Base-by-base conservation (phyloP, 768 basidiomycete genomes). In the Panus rudis region DNA sequence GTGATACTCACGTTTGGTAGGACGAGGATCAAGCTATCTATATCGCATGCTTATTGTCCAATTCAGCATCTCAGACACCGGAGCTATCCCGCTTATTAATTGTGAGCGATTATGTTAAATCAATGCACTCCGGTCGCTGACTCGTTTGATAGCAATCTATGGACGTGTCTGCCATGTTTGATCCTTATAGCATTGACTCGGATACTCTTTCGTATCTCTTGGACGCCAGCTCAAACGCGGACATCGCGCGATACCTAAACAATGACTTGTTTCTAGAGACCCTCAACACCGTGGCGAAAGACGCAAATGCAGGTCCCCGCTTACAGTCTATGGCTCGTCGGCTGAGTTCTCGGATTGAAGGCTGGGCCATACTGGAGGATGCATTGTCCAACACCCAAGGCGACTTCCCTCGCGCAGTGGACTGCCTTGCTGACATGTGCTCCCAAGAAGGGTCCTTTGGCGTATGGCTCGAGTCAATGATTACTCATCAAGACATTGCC, bases 391-490 rank as follows among this genome's bases (percentile, higher is more conserved):
- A 77, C 50, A 58, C 71, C 0, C 65, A 67, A 2, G 75, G 69
- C 11, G 67, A 84, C 47, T 79, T 81, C 52, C 41, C 52, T 1
- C 58, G 58, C 5, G 69, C 76, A n/a, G 70, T 69, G 12, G 57
- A 48, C 4, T 70, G 81, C 52, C 59, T 89, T 19, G 73, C 71
- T 47, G 80, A 86, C 25, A 65, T 86, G 12, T 73, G 77, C 10
- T 59, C 66, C 2, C 80, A 81, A 37, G 86, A 88, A 49, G 71
- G 75, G 44, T 72, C 83, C 2, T 68, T 82, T 40, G 86, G 85
- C 5, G 78, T 82, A 35, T 86, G 81, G 81, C 63, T 89, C 11
- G 78, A 75, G 42, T 80, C 77, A 8, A 78, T 88, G 73, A 67
- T 78, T 21, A 68, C 69, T n/a, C 74, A 82, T 33, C 66, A 63